Base-by-base conservation (phyloP, 2,329 filamentous ascomycete species). In the Aspergillus fumigatiaffinis region DNA sequence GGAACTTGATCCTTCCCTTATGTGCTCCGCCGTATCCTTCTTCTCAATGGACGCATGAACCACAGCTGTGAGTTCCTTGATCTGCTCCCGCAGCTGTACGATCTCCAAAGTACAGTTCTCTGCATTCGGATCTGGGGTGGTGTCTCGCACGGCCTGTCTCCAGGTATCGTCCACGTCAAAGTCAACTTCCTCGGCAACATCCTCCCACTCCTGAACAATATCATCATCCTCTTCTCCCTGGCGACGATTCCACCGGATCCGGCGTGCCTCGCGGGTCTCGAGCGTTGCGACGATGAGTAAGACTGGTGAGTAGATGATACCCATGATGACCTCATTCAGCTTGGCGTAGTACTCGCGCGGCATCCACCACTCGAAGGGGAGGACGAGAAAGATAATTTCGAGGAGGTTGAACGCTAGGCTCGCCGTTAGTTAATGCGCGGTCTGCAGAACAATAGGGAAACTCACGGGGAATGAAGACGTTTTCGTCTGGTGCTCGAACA, bases 291-390 rank as follows among this genome's bases (percentile, higher is more conserved):
- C 91, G 9, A 93, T 76, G 8, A 96, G 68, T 0, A 99, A 82
- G 0, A 97, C 76, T 0, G 94, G 94, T 0, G 85, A 89, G 77
- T 99, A 99, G 14, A 97, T 81, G 48, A 88, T 68, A 1, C 82
- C 88, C 92, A 97, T 97, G 67, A 97, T 86, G 54, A 85, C 81
- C 72, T 97, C 90, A 73, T 99, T 99, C 54, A 97, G 77, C 35
- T 83, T 82, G 64, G 92, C 88, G 71, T 97, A 99, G 2, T 74
- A 74, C 6, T 79, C 67, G 60, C 85, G 84, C n/a, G 84, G 78
- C 80, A 99, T 82, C 94, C 93, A 99, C 94, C 94, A 99, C 78
- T 97, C 94, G 53, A 96, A 87, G 0, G 90, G 90, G 0, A 95
- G 69, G 42, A 89, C 84, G 3, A 97, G 83, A 59, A 84, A 79